A percentile compares a stretch with the other conserved stretches of the same genome.
Conservation (phyloP, 1,284 basidiomycete genomes). For the Crepidotus sp. region DNA sequence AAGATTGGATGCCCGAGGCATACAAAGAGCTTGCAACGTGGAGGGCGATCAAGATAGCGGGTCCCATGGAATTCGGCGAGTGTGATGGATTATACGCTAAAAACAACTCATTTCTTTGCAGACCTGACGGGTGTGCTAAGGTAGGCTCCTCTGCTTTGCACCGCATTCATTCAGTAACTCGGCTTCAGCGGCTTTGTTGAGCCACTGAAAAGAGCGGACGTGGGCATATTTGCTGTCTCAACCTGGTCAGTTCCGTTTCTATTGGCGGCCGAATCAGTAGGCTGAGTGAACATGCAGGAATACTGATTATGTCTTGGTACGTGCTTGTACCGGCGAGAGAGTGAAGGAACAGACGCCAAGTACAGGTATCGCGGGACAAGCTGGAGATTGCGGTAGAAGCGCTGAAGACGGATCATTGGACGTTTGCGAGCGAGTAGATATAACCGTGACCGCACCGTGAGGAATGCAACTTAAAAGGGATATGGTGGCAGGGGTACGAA, state of each 20-base stretch:
- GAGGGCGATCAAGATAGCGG: slow-evolving; percentile 54
- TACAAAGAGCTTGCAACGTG: slow-evolving; percentile 36
- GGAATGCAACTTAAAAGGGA: too few species aligned
- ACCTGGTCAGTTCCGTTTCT: slow-evolving; percentile 45
- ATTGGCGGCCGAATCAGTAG: background rate
- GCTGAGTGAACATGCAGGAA: slow-evolving; percentile 33
- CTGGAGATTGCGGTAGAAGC: slow-evolving; percentile 32
- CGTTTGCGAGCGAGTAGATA: slow-evolving; percentile 21
- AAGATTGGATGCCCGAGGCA: slow-evolving; percentile 27
- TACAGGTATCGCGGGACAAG: slow-evolving; percentile 34
- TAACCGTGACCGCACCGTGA: too few species aligned
- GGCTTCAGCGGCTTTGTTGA: slow-evolving; percentile 33
- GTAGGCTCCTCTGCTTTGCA: background rate
- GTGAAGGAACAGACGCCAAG: too few species aligned
- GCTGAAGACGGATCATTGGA: slow-evolving; percentile 42
- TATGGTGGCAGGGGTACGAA: too few species aligned
- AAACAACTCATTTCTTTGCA: slow-evolving; percentile 21
- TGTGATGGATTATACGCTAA: too few species aligned
- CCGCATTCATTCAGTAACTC: too few species aligned
- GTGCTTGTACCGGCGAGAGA: background rate
- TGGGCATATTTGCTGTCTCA: slow-evolving; percentile 57
- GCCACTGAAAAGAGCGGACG: slow-evolving; percentile 44
- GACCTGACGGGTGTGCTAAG: slow-evolving; percentile 53
- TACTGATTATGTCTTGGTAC: slow-evolving; percentile 47
- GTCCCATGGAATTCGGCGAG: slow-evolving; percentile 60